Base-by-base conservation (phyloP, 352 stramenopile species). In the Ophiocytium majus region DNA sequence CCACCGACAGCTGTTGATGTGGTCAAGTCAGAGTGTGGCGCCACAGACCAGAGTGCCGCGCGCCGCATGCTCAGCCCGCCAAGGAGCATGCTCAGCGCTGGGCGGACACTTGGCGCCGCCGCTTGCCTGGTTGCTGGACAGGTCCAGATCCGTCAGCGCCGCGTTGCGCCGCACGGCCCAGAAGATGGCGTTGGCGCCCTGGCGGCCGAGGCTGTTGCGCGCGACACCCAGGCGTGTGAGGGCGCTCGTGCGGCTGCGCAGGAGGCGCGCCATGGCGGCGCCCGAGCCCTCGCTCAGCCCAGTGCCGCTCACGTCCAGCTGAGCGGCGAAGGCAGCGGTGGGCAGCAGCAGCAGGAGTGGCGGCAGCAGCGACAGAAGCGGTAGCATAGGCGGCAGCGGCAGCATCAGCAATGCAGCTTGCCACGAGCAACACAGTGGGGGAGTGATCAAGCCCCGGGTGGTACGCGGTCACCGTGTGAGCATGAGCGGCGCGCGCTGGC, bases 131-230 rank as follows among this genome's bases (percentile, higher is more conserved):
- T 91, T 91, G 57, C 86, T 79, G 74, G 63, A 83, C 23, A 91
- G 80, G 79, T 90, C 76, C 28, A 91, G 82, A 28, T 91, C 43
- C 0, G 79, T n/a, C 10, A 91, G 50, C 9, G 82, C 78, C 23
- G 81, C 57, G 80, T 91, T 91, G 14, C 82, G 83, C 0, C 84
- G 83, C 32, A 91, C 76, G 23, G 86, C 86, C 82, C 84, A 89
- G 81, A 86, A 88, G 57, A 91, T 74, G 50, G 79, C 81, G 83
- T 90, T 90, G 37, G 84, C 83, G 37, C 89, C 89, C 23, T 90
- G 63, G 17, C 78, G 64, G 31, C 82, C 85, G 50, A 91, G 86
- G n/a, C 50, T 14, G 71, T 91, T 91, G 78, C 85, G 80, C 85
- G 87, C 84, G 57, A 91, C 79, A 49, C 89, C 81, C 0, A 91